Evolutionary conservation across 768 basidiomycete species (phyloP), one percentile per base, ranked within the genome.

Genomic region (Galerina marginata): DNA sequence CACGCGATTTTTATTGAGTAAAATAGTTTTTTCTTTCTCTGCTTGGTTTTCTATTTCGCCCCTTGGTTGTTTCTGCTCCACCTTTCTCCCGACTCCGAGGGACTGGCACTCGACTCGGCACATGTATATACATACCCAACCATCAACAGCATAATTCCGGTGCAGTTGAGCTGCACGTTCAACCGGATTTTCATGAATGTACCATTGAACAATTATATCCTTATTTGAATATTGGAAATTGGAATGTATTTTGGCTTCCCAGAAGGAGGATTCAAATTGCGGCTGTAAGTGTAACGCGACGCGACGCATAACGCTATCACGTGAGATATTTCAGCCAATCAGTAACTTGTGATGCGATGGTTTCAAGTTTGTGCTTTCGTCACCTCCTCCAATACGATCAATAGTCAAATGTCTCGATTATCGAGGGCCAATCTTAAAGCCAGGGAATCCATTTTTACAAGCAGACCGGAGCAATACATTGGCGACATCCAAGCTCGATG

Each of bases 381-480:
- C 50, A 5, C 50, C 20, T 20, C 51, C 14, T 42, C 40, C 36
- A 14, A 37, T 7, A 37, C 7, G 9, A 38, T 10, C 26, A 14
- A 16, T 7, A 52, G 10, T 26, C 29, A 33, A 2, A 84, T 85
- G 84, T 84, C 84, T 48, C 82, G 82, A 56, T 66, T 81, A 42
- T 78, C 84, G 69, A 79, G 86, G 72, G 69, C 81, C 70, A 73
- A 81, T 73, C 51, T 90, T 73, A 77, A 83, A 75, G 71, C 82
- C 64, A 70, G 91, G 62, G 89, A 91, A 39, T 92, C 91, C 2
- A 77, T 92, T 9, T 93, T 92, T 70, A 75, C 85, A 1, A 81
- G 86, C n/a, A 84, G 86, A 4, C 80, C 88, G 37, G 87, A 89
- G 15, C 71, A 83, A n/a, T 85, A 90, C 64, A 79, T 86, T 1